Evolutionary conservation across 2,329 filamentous ascomycete genomes (phyloP).

Genomic region (Aotearoamyces nothofagi): DNA sequence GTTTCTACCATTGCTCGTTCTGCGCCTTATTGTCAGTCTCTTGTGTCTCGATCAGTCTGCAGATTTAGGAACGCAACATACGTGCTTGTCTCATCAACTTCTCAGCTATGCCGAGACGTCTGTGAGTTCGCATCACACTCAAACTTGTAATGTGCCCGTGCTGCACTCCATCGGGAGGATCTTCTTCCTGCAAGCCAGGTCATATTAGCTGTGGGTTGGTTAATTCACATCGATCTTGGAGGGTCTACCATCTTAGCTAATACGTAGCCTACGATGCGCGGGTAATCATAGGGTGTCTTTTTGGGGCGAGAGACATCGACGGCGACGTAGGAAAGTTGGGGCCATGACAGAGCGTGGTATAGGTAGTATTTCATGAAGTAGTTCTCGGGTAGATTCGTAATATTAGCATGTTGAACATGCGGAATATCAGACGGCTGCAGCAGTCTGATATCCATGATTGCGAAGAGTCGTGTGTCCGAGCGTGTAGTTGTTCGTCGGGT

Average conservation of each 20-base stretch:
- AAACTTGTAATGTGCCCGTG: conserved; percentile 95
- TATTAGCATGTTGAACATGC: conserved; percentile 93
- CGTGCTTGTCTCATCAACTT: conserved; percentile 95
- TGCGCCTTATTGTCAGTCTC: conserved; percentile 20
- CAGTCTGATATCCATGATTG: conserved; percentile 76
- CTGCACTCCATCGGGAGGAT: conserved; percentile 75
- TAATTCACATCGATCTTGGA: too few relatives aligned
- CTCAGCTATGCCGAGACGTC: conserved; percentile 82
- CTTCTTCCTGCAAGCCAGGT: too few relatives aligned
- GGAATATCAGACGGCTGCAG: conserved; percentile 73
- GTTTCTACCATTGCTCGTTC: conserved; percentile 95
- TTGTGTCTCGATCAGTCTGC: neutral
- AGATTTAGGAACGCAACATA: conserved; percentile 31
- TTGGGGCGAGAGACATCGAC: conserved; percentile 75
- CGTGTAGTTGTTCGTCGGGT: too few relatives aligned
- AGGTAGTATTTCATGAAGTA: conserved; percentile 99
- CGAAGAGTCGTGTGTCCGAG: too few relatives aligned
- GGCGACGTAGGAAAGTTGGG: conserved; percentile 90
- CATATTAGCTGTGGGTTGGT: too few relatives aligned
- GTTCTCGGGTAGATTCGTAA: conserved; percentile 97
- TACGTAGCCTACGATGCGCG: conserved; percentile 98
- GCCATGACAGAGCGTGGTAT: conserved; percentile 97
- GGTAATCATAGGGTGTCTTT: conserved; percentile 71
- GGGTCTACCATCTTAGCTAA: conserved; percentile 84
- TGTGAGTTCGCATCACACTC: conserved; percentile 91